A percentile compares a stretch with the other conserved stretches of the same genome.
Conservation (phyloP, 106 monocot species). For the Chionographis japonica region DNA sequence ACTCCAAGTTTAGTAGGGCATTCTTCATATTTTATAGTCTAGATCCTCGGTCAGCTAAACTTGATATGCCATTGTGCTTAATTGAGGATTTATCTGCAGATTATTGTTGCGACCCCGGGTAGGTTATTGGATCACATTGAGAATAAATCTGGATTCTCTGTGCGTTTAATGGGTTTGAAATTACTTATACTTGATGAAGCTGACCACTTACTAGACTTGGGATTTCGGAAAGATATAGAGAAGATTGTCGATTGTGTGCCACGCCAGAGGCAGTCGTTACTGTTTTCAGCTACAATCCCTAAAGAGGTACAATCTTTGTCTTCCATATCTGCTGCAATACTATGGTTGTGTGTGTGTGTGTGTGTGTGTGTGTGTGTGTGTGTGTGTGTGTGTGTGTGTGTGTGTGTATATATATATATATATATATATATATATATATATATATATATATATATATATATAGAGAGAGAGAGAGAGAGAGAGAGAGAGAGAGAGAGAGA, state of each 20-base stretch:
- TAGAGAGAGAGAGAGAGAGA: no score
- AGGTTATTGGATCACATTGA: conserved; percentile 95
- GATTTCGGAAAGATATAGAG: conserved; percentile 94
- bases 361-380: no score
- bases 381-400: neutral
- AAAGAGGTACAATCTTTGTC: conserved; percentile 56
- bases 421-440: neutral
- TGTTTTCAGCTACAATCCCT: conserved; percentile 88
- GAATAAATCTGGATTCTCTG: conserved; percentile 85
- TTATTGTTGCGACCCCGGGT: conserved; percentile 97
- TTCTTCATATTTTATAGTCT: no score
- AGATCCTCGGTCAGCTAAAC: neutral
- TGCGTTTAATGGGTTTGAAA: conserved; percentile 86
- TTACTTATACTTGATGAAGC: conserved; percentile 91
- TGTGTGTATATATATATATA: neutral
- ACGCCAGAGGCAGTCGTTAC: conserved; percentile 78
- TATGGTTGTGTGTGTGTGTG: neutral
- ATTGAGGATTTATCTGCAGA: conserved; percentile 43
- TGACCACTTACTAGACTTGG: conserved; percentile 88
- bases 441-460: no score
- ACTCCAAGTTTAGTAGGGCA: no score
- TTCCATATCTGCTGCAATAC: neutral
- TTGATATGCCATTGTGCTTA: neutral
- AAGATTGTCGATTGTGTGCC: conserved; percentile 92
- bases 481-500: no score